A percentile compares a stretch with the other conserved stretches of the same genome.
Evolutionary conservation across 2,329 filamentous ascomycete genomes (phyloP).

Genomic region (Apiospora koreana): DNA sequence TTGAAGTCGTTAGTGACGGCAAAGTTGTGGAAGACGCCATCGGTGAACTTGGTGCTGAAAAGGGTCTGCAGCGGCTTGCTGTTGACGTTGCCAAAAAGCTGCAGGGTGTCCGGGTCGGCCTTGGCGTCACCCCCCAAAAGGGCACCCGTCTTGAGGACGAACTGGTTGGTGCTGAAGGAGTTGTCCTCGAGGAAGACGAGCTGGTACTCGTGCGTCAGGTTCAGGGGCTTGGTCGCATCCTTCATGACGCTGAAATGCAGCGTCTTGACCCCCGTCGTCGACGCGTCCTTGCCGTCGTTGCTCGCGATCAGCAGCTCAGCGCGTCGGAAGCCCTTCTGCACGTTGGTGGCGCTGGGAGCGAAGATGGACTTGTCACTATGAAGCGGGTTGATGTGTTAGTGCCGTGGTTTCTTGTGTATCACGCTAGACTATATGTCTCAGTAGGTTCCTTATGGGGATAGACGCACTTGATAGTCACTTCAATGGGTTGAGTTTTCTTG

Average conservation of each 20-base stretch:
- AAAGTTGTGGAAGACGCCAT: constrained; percentile 61
- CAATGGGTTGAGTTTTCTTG: constrained; percentile 43
- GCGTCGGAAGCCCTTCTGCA: constrained; percentile 61
- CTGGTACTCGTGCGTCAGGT: constrained; percentile 63
- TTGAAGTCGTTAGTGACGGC: constrained; percentile 58
- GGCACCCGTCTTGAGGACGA: constrained; percentile 57
- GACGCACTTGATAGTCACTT: constrained; percentile 51
- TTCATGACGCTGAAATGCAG: constrained; percentile 62
- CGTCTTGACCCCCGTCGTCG: constrained; percentile 57
- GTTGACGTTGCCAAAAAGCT: constrained; percentile 50
- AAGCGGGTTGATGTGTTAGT: too few relatives aligned
- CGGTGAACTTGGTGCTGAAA: constrained; percentile 52
- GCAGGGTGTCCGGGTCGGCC: constrained; percentile 41
- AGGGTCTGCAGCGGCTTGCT: constrained; percentile 46
- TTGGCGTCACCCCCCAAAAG: constrained; percentile 40
- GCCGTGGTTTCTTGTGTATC: not conserved
- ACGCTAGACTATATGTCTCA: too few relatives aligned
- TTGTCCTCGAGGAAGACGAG: constrained; percentile 51
- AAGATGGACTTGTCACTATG: constrained; percentile 58
- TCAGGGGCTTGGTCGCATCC: constrained; percentile 52
- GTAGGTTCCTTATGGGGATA: not conserved
- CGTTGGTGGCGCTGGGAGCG: constrained; percentile 45
- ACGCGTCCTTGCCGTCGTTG: constrained; percentile 52
- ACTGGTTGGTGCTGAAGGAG: constrained; percentile 51
- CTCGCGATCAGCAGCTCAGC: constrained; percentile 55